A percentile compares a stretch with the other conserved stretches of the same genome.
Evolutionary conservation across 2,329 filamentous ascomycete genomes (phyloP).

Genomic region (Gyromitra esculenta): DNA sequence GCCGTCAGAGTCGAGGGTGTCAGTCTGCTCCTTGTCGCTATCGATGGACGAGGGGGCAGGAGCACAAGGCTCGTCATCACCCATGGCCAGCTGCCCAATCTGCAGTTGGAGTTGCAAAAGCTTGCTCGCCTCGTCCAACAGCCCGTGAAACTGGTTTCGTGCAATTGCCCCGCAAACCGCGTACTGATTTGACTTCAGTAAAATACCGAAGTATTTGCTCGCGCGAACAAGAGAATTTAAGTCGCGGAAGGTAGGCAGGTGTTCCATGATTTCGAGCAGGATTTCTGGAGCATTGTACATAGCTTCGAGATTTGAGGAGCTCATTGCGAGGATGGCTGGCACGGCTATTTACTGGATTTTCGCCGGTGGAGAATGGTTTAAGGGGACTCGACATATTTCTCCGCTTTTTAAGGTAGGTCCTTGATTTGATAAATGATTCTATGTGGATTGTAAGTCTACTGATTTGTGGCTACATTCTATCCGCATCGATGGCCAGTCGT

Average conservation of each 20-base stretch:
- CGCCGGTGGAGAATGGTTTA: background rate
- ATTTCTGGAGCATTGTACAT: conserved; percentile 5
- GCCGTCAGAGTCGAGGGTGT: background rate
- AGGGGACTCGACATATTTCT: background rate
- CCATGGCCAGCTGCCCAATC: conserved; percentile 2
- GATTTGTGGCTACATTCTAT: conserved; percentile 17
- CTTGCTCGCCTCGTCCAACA: conserved; percentile 10
- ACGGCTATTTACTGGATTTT: background rate
- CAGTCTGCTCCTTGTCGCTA: background rate
- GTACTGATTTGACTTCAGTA: conserved; percentile 24
- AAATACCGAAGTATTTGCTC: background rate
- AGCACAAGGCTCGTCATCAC: background rate
- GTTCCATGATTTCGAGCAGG: conserved; percentile 13
- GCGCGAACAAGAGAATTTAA: conserved; percentile 14
- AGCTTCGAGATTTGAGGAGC: background rate
- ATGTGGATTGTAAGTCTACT: background rate
- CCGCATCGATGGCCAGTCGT: no score
- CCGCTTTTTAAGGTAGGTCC: background rate
- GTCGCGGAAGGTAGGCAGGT: conserved; percentile 18
- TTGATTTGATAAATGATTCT: background rate
- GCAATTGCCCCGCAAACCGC: conserved; percentile 19
- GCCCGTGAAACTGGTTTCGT: background rate
- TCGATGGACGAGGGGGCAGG: background rate
- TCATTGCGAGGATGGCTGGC: background rate
- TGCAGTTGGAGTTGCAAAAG: conserved; percentile 9